A percentile compares a stretch with the other conserved stretches of the same genome.
Evolutionary conservation across 176 grass and related monocot species (phyloP).

Genomic region (Typha latifolia): DNA sequence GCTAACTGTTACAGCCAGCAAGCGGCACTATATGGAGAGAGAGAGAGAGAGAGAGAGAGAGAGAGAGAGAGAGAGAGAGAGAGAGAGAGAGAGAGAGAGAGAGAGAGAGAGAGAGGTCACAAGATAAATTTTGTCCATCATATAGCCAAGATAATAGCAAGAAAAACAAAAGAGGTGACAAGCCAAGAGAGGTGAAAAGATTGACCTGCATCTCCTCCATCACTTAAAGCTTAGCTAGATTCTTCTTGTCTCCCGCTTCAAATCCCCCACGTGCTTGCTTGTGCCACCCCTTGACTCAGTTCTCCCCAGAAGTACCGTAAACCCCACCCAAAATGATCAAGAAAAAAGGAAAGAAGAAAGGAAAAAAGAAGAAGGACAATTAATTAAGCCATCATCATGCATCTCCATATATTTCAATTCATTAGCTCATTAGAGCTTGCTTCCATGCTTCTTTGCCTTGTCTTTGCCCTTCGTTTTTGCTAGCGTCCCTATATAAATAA

Average conservation of each 20-base stretch:
- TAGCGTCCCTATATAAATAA: too few species aligned
- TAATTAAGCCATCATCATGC: not conserved
- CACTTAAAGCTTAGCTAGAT: constrained; percentile 88
- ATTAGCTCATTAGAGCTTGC: not conserved
- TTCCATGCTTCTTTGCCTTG: not conserved
- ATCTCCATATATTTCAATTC: not conserved
- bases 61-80: not conserved
- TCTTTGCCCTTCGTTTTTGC: not conserved
- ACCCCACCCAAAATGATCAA: constrained; percentile 18
- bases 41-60: not conserved
- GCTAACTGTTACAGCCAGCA: not conserved
- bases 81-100: constrained; percentile 9
- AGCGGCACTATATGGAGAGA: not conserved
- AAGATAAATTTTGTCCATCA: constrained; percentile 20
- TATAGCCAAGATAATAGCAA: constrained; percentile 34
- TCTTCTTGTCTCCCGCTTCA: constrained; percentile 89
- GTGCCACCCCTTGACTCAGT: constrained; percentile 26
- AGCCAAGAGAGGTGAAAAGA: constrained; percentile 47
- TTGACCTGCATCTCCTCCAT: constrained; percentile 80
- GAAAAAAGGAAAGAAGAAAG: constrained; percentile 12
- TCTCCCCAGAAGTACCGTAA: constrained; percentile 10
- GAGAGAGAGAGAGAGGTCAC: constrained; percentile 4
- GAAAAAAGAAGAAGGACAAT: constrained; percentile 13
- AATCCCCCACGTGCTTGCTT: constrained; percentile 72
- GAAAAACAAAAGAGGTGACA: constrained; percentile 58